Evolutionary conservation across 148 eudicot genomes (phyloP).

Genomic region (Nyssa sinensis): DNA sequence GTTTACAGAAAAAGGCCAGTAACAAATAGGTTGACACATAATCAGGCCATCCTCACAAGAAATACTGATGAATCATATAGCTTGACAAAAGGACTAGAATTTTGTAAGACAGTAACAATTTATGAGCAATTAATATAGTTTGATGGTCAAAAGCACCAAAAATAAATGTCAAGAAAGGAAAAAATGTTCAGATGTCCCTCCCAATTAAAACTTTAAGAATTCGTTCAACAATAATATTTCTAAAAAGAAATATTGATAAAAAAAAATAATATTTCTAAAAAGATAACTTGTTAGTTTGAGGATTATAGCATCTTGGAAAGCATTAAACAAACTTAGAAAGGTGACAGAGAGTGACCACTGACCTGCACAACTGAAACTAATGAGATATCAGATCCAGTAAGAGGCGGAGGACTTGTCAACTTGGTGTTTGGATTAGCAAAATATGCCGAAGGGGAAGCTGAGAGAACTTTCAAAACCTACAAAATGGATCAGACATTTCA

Average conservation of each 20-base stretch:
- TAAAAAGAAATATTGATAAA: neutral
- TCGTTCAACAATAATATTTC: neutral
- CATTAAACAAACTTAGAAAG: neutral
- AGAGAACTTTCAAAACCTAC: slow-evolving; percentile 61
- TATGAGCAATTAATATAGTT: neutral
- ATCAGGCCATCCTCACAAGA: neutral
- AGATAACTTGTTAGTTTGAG: neutral
- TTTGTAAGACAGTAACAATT: neutral
- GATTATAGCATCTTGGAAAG: neutral
- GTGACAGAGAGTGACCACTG: neutral
- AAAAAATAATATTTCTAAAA: neutral
- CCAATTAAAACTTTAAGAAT: neutral
- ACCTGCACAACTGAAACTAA: slow-evolving; percentile 78
- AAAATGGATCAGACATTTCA: neutral
- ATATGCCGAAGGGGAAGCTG: slow-evolving; percentile 67
- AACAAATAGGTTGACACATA: too few species aligned
- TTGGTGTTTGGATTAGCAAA: slow-evolving; percentile 53
- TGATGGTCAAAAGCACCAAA: neutral
- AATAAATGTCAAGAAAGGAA: neutral
- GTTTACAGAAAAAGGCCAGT: too few species aligned
- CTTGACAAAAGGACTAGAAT: neutral
- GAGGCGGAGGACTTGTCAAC: slow-evolving; percentile 47
- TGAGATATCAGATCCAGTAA: slow-evolving; percentile 59
- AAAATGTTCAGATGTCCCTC: neutral
- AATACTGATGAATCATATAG: too few species aligned